Conservation (phyloP, 495 filamentous ascomycete genomes). For the Penicillium goetzii region DNA sequence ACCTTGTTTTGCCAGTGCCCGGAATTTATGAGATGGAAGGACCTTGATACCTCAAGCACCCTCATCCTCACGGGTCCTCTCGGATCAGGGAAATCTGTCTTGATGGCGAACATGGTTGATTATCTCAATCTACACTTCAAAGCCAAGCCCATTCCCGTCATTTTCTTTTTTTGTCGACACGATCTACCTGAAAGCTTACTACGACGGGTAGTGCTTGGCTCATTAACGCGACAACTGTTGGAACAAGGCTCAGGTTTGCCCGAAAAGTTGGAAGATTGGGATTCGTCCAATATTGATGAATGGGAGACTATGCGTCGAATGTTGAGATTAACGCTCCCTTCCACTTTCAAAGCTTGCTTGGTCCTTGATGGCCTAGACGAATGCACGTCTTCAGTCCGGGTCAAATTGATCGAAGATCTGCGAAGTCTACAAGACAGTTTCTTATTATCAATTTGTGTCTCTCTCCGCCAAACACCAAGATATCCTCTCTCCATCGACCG, state of each 20-base stretch:
- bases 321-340: background rate
- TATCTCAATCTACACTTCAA: background rate
- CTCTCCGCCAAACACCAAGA: background rate
- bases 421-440: background rate
- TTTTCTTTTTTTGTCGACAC: background rate
- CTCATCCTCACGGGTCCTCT: background rate
- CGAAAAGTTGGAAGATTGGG: background rate
- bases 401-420: background rate
- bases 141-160: background rate
- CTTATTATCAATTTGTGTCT: background rate
- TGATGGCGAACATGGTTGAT: background rate
- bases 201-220: background rate
- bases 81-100: background rate
- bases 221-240: background rate
- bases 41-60: background rate
- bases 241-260: background rate
- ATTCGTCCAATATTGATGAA: background rate
- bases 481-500: background rate
- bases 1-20: conserved; percentile 27
- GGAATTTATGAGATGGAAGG: conserved; percentile 45
- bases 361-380: background rate
- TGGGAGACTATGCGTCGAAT: background rate
- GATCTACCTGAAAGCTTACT: background rate
- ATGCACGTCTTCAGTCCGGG: background rate
- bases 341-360: background rate